phyloP scores from a whole-genome alignment of 208 protist genomes.

The Leishmania gerbilli region DNA sequence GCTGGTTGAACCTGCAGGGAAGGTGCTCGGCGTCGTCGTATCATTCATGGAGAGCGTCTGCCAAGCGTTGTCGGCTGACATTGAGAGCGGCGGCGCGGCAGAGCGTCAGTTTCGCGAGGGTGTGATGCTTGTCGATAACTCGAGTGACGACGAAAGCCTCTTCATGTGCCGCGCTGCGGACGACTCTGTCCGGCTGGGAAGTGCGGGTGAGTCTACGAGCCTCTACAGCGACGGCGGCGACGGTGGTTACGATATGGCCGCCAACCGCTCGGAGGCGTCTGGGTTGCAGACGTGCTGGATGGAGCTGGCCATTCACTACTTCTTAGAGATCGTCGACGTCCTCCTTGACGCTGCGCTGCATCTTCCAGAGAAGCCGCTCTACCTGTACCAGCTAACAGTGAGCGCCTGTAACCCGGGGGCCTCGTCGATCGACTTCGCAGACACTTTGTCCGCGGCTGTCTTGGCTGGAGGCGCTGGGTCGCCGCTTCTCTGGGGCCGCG shows the following conservation, averaged over 20 bases:
- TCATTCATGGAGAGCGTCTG: conserved; percentile 35
- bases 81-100: conserved; percentile 24
- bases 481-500: conserved; percentile 6
- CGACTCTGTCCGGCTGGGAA: conserved; percentile 13
- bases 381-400: conserved; percentile 40
- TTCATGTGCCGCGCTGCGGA: conserved; percentile 8
- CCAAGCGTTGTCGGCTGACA: conserved; percentile 27
- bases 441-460: conserved; percentile 16
- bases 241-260: conserved; percentile 4
- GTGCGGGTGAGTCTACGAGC: conserved; percentile 10
- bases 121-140: conserved; percentile 23
- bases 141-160: conserved; percentile 22
- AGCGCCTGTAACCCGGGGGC: conserved; percentile 11
- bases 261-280: conserved; percentile 12
- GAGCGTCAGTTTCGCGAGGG: conserved; percentile 25
- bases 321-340: conserved; percentile 57
- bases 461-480: conserved; percentile 9
- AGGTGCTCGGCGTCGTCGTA: conserved; percentile 26
- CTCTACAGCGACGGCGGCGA: conserved; percentile 17
- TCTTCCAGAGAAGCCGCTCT: conserved; percentile 43
- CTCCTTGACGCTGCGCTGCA: conserved; percentile 41
- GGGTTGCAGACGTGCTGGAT: conserved; percentile 37
- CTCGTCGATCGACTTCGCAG: conserved; percentile 9
- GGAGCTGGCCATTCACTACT: conserved; percentile 68
- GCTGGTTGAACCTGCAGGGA: conserved; percentile 25